Conservation (phyloP, 1,284 basidiomycete species). For the Ustilago lituana region DNA sequence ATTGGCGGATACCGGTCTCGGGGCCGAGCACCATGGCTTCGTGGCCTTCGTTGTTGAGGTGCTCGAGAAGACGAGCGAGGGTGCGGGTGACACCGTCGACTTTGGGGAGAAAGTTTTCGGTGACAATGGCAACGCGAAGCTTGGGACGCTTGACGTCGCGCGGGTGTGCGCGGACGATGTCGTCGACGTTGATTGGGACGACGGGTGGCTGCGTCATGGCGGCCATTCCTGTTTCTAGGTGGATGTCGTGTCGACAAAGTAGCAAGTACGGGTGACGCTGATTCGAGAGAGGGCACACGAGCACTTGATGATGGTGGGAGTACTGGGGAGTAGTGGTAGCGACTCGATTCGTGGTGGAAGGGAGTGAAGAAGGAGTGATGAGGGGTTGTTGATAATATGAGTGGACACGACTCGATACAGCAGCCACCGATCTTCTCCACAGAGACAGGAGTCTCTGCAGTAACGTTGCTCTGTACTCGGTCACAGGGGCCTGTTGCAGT, state of each 20-base stretch:
- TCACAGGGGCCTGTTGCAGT: no score
- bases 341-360: no score
- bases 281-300: no score
- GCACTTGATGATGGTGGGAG: background rate
- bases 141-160: conserved; percentile 61
- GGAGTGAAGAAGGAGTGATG: no score
- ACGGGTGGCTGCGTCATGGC: conserved; percentile 7
- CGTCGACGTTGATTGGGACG: conserved; percentile 3
- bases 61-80: conserved; percentile 72
- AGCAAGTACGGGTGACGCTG: background rate
- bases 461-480: no score
- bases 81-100: conserved; percentile 73
- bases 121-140: conserved; percentile 66
- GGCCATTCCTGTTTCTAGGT: background rate
- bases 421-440: no score
- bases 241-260: background rate
- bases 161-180: conserved; percentile 22
- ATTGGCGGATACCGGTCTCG: conserved; percentile 70
- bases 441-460: no score
- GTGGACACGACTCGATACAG: no score
- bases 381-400: no score
- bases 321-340: no score
- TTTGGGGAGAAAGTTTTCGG: conserved; percentile 73
- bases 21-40: conserved; percentile 72
- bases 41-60: conserved; percentile 72